These are phyloP conservation scores for Arxiozyma slooffiae DNA, from an alignment of 1,139 yeast genomes.

Conservation along the genomic window DNA sequence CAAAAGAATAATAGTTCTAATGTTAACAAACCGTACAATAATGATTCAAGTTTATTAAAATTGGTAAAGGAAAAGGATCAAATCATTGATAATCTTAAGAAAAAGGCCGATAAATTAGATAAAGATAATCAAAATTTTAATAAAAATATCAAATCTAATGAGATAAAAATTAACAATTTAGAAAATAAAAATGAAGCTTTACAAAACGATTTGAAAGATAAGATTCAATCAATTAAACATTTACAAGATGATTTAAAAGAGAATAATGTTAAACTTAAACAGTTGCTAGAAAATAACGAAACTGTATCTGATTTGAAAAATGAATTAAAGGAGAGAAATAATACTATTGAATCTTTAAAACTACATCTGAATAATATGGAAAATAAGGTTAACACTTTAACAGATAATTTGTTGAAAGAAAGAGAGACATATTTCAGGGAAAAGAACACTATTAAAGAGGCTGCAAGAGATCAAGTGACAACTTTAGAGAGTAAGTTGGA, in stretches of 20 bases:
- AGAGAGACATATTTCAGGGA: slow-evolving; percentile 19
- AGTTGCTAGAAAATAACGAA: background rate
- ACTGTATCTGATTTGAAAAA: slow-evolving; percentile 20
- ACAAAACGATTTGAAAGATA: background rate
- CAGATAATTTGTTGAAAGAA: slow-evolving; percentile 11
- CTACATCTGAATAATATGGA: background rate
- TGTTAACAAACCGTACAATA: slow-evolving; percentile 6
- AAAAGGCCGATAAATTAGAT: background rate
- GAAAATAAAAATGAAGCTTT: background rate
- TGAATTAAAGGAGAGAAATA: slow-evolving; percentile 19
- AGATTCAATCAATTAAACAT: background rate
- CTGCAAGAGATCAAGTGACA: slow-evolving; percentile 20
- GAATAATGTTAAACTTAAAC: slow-evolving; percentile 3
- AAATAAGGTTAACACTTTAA: slow-evolving; percentile 14
- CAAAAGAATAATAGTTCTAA: slow-evolving; percentile 8
- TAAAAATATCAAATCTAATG: background rate
- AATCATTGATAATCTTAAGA: slow-evolving; percentile 4
- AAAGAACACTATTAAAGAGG: slow-evolving; percentile 20
- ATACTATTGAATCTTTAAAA: slow-evolving; percentile 1
- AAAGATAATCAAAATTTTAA: background rate
- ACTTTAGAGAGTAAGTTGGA: slow-evolving; percentile 37
- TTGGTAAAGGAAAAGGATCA: slow-evolving; percentile 11
- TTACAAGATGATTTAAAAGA: slow-evolving; percentile 14
- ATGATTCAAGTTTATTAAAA: slow-evolving; percentile 6
- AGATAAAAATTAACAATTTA: slow-evolving; percentile 2